phyloP scores from a whole-genome alignment of 306 rosid species.

The Mucuna pruriens region DNA sequence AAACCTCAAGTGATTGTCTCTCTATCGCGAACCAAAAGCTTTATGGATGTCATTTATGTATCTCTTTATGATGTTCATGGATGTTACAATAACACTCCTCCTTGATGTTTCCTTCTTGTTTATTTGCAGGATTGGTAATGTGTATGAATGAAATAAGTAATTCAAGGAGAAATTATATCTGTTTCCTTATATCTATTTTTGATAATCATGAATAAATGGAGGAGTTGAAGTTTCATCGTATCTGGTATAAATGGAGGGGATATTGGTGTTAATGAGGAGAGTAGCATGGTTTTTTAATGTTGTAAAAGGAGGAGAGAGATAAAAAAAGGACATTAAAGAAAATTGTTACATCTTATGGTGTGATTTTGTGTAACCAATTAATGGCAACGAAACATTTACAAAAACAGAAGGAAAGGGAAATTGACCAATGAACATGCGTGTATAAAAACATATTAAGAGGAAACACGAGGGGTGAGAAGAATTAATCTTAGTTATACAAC shows the following conservation, averaged over 20 bases:
- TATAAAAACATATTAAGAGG: too few relatives aligned
- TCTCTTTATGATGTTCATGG: not conserved
- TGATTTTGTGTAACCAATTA: too few relatives aligned
- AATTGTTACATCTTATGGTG: too few relatives aligned
- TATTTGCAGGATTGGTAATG: not conserved
- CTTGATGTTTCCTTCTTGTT: conserved; percentile 19
- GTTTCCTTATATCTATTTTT: not conserved
- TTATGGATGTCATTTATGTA: not conserved
- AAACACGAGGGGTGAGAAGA: too few relatives aligned
- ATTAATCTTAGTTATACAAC: too few relatives aligned
- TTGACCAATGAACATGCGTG: too few relatives aligned
- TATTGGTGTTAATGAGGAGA: too few relatives aligned
- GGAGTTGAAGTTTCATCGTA: conserved; percentile 10
- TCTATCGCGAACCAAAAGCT: not conserved
- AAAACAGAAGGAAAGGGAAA: too few relatives aligned
- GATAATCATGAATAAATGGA: not conserved
- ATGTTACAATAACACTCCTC: conserved; percentile 18
- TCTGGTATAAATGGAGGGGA: not conserved
- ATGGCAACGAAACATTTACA: too few relatives aligned
- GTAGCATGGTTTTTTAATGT: too few relatives aligned
- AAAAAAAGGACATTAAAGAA: too few relatives aligned
- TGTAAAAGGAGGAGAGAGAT: too few relatives aligned
- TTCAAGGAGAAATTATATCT: conserved; percentile 18
- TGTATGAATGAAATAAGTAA: conserved; percentile 28
- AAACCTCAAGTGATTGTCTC: conserved; percentile 35